Evolutionary conservation across 2,329 filamentous ascomycete genomes (phyloP), one percentile per base, ranked within the genome.

Genomic region (Botryosphaeria agaves): DNA sequence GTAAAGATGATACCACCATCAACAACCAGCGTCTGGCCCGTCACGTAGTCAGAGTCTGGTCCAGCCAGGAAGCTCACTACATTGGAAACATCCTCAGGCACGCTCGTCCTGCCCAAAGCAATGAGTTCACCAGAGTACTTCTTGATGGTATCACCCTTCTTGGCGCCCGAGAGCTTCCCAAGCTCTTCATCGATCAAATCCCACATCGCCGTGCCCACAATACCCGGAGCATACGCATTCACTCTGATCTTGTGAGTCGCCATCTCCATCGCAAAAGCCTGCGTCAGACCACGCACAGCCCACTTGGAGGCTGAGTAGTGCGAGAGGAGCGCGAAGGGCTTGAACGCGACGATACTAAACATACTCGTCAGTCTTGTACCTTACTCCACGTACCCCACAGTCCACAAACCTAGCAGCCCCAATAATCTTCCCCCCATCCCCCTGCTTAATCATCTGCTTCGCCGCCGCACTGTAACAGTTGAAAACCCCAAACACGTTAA

Each of bases 151-250:
- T 50, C 49, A 6, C 51, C 51, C 30, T 51, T 39, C 21, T 57
- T 49, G 0, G 54, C 51, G 0, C 65, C 70, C 1, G 49, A 56
- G 33, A 59, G 57, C 44, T 65, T 58, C 1, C 62, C 68, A 18
- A 76, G 37, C 34, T 64, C 64, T 37, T 68, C 64, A 36, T 78
- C 75, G 32, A 79, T 76, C 2, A 69, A 43, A 27, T 77, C 72
- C 73, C 73, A 79, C 72, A 78, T 78, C 0, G 59, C 55, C 0
- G 72, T 77, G 0, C 64, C 70, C 0, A 79, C 71, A 28, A 79
- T 75, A 0, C 75, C 75, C 0, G 74, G 74, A 0, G 70, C 72
- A 41, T 77, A 78, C 0, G 66, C 64, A 39, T 79, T 79, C 14
- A 66, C 72, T 0, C 69, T 76, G 45, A 80, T 78, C 34, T 68